These are phyloP conservation scores for Mycothermus thermophilus DNA, from an alignment of 495 filamentous ascomycete species.

Conservation along the genomic window DNA sequence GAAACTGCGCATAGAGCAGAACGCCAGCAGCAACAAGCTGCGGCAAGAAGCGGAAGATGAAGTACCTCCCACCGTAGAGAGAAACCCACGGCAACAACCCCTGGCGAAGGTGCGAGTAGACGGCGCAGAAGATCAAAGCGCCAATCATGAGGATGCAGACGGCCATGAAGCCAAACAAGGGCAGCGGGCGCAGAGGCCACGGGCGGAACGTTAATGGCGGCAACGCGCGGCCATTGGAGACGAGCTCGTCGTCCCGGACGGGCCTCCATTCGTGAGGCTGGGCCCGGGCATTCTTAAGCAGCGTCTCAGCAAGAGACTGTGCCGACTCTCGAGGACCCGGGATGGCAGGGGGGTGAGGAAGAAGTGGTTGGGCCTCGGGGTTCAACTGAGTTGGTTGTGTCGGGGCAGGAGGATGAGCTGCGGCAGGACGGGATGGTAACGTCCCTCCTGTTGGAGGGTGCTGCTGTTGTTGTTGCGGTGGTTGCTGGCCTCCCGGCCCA, in stretches of 20 bases:
- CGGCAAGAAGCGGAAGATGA: slow-evolving; percentile 72
- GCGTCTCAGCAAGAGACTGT: slow-evolving; percentile 18
- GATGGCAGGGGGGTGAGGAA: not conserved
- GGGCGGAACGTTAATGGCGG: slow-evolving; percentile 54
- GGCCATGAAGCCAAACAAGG: slow-evolving; percentile 42
- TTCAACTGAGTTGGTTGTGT: not conserved
- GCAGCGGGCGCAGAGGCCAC: slow-evolving; percentile 46
- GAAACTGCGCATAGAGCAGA: slow-evolving; percentile 57
- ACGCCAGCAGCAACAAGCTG: slow-evolving; percentile 61
- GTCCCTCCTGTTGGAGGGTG: not conserved
- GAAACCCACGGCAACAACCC: slow-evolving; percentile 53
- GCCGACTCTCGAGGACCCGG: slow-evolving; percentile 13
- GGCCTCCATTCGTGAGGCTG: slow-evolving; percentile 20
- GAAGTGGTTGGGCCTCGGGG: slow-evolving; percentile 1
- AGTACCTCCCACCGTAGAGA: slow-evolving; percentile 60
- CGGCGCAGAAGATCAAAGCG: slow-evolving; percentile 56
- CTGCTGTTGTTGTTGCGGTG: slow-evolving; percentile 1
- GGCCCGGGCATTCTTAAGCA: slow-evolving; percentile 11
- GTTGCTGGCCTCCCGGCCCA: slow-evolving; percentile 1
- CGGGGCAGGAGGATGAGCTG: not conserved
- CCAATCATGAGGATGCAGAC: slow-evolving; percentile 58
- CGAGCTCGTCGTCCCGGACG: slow-evolving; percentile 11
- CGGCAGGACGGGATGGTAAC: not conserved
- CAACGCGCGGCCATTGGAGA: slow-evolving; percentile 5
- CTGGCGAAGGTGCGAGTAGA: slow-evolving; percentile 48